phyloP scores from a whole-genome alignment of 2,329 filamentous ascomycete species.

The Scedosporium apiospermum region DNA sequence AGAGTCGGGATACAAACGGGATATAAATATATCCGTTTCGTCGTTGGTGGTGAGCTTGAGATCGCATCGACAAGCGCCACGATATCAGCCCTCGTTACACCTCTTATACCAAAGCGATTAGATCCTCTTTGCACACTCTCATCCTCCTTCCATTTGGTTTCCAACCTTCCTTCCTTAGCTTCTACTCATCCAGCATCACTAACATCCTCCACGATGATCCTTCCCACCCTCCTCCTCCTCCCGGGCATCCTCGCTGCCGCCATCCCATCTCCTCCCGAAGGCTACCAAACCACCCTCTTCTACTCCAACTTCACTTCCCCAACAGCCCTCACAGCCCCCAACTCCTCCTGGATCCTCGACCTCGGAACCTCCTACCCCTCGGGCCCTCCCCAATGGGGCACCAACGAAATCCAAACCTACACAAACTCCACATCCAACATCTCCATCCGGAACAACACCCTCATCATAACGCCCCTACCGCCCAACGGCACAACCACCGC shows the following conservation, averaged over 20 bases:
- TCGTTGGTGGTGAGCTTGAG: neutral
- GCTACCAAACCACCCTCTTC: slow-evolving; percentile 16
- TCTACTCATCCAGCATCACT: neutral
- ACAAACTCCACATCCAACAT: slow-evolving; percentile 30
- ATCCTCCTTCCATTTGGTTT: neutral
- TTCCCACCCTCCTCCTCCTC: neutral
- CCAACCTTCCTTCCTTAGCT: neutral
- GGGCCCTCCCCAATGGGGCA: slow-evolving; percentile 38
- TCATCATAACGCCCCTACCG: slow-evolving; percentile 23
- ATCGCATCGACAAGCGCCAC: neutral
- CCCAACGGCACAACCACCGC: slow-evolving; percentile 12
- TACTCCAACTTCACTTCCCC: slow-evolving; percentile 18
- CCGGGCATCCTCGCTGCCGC: neutral
- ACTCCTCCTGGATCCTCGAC: slow-evolving; percentile 29
- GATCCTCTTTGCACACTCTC: neutral
- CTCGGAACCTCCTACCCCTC: slow-evolving; percentile 35
- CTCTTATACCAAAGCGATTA: neutral
- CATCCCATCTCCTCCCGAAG: slow-evolving; percentile 7
- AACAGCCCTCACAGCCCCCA: slow-evolving; percentile 20
- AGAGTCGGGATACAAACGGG: neutral
- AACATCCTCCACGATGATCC: neutral
- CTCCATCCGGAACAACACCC: slow-evolving; percentile 21
- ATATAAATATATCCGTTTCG: neutral
- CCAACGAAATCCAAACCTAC: slow-evolving; percentile 37
- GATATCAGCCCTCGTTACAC: neutral